A percentile compares a stretch with the other conserved stretches of the same genome.
These are phyloP conservation scores for Prunella vulgaris DNA, from an alignment of 257 asterid genomes.

Conservation along the genomic window DNA sequence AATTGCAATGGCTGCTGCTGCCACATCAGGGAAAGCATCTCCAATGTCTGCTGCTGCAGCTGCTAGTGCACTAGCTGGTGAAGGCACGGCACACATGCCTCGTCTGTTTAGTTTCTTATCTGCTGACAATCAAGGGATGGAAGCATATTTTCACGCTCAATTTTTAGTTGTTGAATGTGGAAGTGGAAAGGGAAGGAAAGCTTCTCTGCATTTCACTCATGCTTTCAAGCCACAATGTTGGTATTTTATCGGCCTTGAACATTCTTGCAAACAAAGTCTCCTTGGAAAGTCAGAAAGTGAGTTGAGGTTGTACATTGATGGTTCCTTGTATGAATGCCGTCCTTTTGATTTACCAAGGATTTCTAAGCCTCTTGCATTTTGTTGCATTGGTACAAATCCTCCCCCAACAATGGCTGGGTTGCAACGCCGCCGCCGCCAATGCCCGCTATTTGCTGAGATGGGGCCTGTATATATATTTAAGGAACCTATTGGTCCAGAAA, in stretches of 20 bases:
- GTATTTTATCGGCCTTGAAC: conserved; percentile 96
- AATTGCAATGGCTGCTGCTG: conserved; percentile 99
- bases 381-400: conserved; percentile 98
- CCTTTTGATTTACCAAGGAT: conserved; percentile 95
- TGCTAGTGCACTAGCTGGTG: conserved; percentile 99
- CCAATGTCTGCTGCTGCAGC: conserved; percentile 99
- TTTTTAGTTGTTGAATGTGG: conserved; percentile 95
- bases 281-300: conserved; percentile 97
- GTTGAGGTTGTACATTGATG: conserved; percentile 83
- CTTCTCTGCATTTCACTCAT: conserved; percentile 93
- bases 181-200: conserved; percentile 95
- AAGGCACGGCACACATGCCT: conserved; percentile 99
- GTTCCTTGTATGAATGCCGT: conserved; percentile 82
- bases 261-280: conserved; percentile 83
- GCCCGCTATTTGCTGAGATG: conserved; percentile 99
- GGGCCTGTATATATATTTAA: conserved; percentile 90
- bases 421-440: conserved; percentile 98
- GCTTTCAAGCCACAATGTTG: conserved; percentile 98
- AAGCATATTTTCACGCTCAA: conserved; percentile 98
- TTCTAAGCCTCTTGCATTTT: conserved; percentile 97
- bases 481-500: conserved; percentile 90
- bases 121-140: conserved; percentile 99
- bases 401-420: conserved; percentile 99
- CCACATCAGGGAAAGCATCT: conserved; percentile 94
- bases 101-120: conserved; percentile 93